A percentile compares a stretch with the other conserved stretches of the same genome.
phyloP scores from a whole-genome alignment of 2,329 filamentous ascomycete species.

The Fusarium sp. region DNA sequence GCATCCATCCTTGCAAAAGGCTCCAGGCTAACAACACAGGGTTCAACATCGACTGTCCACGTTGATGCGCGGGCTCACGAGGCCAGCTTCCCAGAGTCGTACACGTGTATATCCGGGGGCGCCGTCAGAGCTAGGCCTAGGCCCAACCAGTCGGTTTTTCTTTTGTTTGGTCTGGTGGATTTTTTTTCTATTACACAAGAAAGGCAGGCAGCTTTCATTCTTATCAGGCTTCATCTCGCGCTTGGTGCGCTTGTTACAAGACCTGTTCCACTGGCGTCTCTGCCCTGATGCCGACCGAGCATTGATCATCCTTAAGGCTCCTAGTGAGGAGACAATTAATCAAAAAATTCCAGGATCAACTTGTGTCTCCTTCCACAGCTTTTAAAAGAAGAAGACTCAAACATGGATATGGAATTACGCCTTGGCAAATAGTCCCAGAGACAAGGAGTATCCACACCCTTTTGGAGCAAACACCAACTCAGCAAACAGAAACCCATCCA shows the following conservation, averaged over 20 bases:
- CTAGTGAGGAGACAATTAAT: background rate
- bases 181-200: background rate
- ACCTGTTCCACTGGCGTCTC: background rate
- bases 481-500: conserved; percentile 4
- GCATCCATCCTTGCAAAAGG: background rate
- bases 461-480: background rate
- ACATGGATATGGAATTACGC: background rate
- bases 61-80: conserved; percentile 12
- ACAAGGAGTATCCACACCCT: background rate
- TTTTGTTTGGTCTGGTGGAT: background rate
- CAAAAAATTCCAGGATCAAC: background rate
- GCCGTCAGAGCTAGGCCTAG: conserved; percentile 9
- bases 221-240: background rate
- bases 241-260: background rate
- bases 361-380: background rate
- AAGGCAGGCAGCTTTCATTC: background rate
- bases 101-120: conserved; percentile 31
- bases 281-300: background rate
- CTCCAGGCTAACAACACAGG: conserved; percentile 4
- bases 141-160: conserved; percentile 1
- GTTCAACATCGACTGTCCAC: conserved; percentile 3
- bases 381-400: background rate
- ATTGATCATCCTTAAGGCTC: background rate
- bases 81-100: conserved; percentile 15
- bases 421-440: background rate